Evolutionary conservation across 2,329 filamentous ascomycete species (phyloP).

Genomic region (Verticillium nonalfalfae): DNA sequence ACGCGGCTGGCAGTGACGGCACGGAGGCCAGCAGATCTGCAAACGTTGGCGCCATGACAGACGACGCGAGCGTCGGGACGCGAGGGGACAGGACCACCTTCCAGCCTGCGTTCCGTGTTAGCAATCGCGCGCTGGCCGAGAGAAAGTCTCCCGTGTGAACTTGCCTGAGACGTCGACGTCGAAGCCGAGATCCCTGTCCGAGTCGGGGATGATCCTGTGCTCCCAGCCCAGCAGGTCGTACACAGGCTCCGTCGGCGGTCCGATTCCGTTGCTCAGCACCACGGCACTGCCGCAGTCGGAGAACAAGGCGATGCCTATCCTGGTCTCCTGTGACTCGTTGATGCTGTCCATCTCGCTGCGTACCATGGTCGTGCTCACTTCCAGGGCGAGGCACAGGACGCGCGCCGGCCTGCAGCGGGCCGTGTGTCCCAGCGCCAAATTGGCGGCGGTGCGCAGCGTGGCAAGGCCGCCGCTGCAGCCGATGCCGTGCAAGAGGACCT

Average conservation of each 20-base stretch:
- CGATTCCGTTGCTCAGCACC: conserved; percentile 58
- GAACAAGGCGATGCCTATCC: conserved; percentile 62
- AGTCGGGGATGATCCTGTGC: conserved; percentile 54
- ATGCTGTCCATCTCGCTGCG: conserved; percentile 61
- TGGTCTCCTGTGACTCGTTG: conserved; percentile 49
- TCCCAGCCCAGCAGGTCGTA: conserved; percentile 63
- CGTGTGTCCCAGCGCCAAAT: conserved; percentile 57
- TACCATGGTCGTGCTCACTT: conserved; percentile 55
- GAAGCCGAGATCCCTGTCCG: conserved; percentile 57
- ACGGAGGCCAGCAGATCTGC: conserved; percentile 43
- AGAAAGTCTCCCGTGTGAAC: conserved; percentile 8
- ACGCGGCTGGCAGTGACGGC: conserved; percentile 34
- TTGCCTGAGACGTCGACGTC: conserved; percentile 56
- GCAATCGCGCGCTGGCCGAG: neutral
- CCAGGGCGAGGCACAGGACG: conserved; percentile 58
- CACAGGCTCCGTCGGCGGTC: conserved; percentile 30
- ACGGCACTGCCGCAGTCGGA: conserved; percentile 64
- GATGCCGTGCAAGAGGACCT: conserved; percentile 59
- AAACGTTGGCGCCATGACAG: conserved; percentile 48
- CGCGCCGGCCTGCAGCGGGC: conserved; percentile 53
- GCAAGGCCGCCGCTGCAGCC: conserved; percentile 61
- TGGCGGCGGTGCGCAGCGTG: conserved; percentile 56
- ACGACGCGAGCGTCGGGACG: conserved; percentile 51
- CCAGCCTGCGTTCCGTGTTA: conserved; percentile 40
- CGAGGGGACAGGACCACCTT: conserved; percentile 59